Base-by-base conservation (phyloP, 805 yeast genomes). In the Lipomyces sp. region DNA sequence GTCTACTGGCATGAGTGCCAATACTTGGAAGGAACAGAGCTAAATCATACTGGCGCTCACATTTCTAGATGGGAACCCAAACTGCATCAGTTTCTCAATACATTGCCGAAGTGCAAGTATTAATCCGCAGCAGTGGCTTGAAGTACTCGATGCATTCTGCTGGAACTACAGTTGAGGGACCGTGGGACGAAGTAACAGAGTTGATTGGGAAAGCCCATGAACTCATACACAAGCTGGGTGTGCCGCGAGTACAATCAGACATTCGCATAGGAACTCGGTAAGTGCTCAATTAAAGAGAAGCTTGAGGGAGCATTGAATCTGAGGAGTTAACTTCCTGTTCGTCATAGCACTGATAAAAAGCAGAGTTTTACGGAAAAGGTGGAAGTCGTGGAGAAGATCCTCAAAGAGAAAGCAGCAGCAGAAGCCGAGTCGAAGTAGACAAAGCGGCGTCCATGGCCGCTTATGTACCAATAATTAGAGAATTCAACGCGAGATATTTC, bases 121-220 rank as follows among this genome's bases (percentile, higher is more conserved):
- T 80, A 47, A 81, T 88, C 23, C 74, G 83, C 51, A 74, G 74
- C 22, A 78, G 85, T 28, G 82, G 79, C 2, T 70, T 88, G 47
- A 74, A 81, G 43, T 80, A 83, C 55, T 80, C 86, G 1, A 71
- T 88, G 53, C 96, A 88, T 68, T 84, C 95, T 60, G 96, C 96
- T 2, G 96, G 96, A 2, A 88, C 96, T 5, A 87, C 96, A 1
- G 81, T 84, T 60, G 80, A 85, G 61, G 96, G 96, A 1, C 89
- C 88, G n/a, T 89, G 96, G 96, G 80, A 81, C 62, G 89, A 84
- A 48, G 96, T 89, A 1, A 83, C 82, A 80, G 79, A 74, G 31
- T 69, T 86, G 46, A 83, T 88, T 61, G 96, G 96, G 6, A 77
- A 79, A 59, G 70, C 87, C 61, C 96, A 88, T 63, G 82, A 83